These are phyloP conservation scores for Mycena alexandri DNA, from an alignment of 768 basidiomycete species.

Conservation along the genomic window DNA sequence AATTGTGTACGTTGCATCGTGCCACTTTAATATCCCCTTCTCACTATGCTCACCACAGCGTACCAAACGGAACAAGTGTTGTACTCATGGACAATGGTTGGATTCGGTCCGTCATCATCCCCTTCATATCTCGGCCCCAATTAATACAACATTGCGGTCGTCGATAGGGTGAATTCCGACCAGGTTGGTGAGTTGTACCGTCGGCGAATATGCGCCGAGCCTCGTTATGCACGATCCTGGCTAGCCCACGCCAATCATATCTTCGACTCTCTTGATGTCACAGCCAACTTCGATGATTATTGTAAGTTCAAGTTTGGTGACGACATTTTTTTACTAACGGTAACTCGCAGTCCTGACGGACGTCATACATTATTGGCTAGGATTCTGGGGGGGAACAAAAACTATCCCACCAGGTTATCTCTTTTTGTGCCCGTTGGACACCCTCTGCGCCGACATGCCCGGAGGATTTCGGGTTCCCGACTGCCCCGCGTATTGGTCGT, in stretches of 20 bases:
- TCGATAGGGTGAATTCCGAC: constrained; percentile 5
- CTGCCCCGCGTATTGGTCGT: constrained; percentile 10
- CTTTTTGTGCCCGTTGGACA: constrained; percentile 3
- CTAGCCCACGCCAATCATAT: constrained; percentile 13
- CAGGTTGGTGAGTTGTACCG: neutral
- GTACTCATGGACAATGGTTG: constrained; percentile 11
- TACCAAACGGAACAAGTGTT: neutral
- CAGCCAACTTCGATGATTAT: constrained; percentile 7
- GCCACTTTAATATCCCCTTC: neutral
- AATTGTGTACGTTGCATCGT: neutral
- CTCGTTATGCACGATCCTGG: neutral
- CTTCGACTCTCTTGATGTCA: constrained; percentile 5
- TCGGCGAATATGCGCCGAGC: constrained; percentile 8
- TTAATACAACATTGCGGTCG: neutral
- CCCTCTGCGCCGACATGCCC: neutral
- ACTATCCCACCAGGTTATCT: neutral
- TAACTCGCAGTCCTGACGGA: constrained; percentile 3
- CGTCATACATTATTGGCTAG: neutral
- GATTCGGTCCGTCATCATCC: constrained; percentile 1
- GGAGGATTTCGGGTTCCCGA: constrained; percentile 5
- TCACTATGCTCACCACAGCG: neutral
- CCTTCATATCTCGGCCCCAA: neutral
- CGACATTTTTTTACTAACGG: neutral
- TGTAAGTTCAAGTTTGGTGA: constrained; percentile 5
- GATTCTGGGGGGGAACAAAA: neutral